Evolutionary conservation across 306 rosid genomes (phyloP).

Genomic region (Ochetophila trinervis): DNA sequence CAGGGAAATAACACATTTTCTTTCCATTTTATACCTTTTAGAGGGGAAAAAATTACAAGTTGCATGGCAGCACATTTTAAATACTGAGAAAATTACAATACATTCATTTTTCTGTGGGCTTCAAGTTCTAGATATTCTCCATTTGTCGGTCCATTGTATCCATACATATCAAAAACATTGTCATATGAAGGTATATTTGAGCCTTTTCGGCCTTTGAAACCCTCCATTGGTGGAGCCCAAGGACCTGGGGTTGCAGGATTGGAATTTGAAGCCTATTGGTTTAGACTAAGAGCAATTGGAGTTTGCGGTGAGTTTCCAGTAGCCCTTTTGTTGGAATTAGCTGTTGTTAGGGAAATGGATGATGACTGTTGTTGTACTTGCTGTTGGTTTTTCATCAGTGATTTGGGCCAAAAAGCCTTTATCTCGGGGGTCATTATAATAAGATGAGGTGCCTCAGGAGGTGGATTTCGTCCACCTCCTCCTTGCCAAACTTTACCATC

Average conservation of each 20-base stretch:
- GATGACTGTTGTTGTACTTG: slow-evolving; percentile 85
- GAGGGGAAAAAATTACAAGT: slow-evolving; percentile 6
- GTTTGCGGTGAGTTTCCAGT: slow-evolving; percentile 78
- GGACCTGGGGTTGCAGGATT: slow-evolving; percentile 65
- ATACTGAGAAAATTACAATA: slow-evolving; percentile 34
- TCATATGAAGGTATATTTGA: slow-evolving; percentile 61
- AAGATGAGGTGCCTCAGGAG: slow-evolving; percentile 96
- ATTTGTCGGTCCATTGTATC: slow-evolving; percentile 51
- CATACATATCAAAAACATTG: slow-evolving; percentile 66
- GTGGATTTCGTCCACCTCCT: slow-evolving; percentile 98
- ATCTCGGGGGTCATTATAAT: slow-evolving; percentile 90
- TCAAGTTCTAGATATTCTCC: slow-evolving; percentile 64
- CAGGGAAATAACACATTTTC: slow-evolving; percentile 7
- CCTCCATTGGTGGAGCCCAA: slow-evolving; percentile 75
- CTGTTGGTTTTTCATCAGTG: slow-evolving; percentile 99
- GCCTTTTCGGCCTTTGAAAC: slow-evolving; percentile 79
- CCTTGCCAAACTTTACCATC: slow-evolving; percentile 99
- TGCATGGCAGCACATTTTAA: slow-evolving; percentile 19
- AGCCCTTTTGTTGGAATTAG: slow-evolving; percentile 59
- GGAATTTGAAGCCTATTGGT: slow-evolving; percentile 63
- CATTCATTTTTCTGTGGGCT: slow-evolving; percentile 73
- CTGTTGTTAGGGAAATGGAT: slow-evolving; percentile 58
- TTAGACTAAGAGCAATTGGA: slow-evolving; percentile 34
- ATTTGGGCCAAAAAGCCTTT: slow-evolving; percentile 89
- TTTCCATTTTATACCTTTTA: background rate